Base-by-base conservation (phyloP, 2,329 filamentous ascomycete genomes). In the Nectriaceae sp. region DNA sequence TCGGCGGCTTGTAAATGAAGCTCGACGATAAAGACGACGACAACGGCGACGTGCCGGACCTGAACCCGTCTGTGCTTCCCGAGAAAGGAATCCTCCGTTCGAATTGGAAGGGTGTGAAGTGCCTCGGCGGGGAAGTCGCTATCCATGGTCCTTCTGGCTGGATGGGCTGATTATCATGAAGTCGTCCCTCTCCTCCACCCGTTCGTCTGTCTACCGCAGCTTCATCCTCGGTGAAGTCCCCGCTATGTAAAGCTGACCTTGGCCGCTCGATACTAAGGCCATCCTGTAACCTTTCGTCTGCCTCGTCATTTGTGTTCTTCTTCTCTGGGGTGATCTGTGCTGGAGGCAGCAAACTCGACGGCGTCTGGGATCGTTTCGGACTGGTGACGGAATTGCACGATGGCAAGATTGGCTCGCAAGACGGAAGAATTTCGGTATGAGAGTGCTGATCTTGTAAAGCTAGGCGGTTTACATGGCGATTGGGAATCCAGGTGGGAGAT, bases 1-100 rank as follows among this genome's bases (percentile, higher is more conserved):
- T 97, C 0, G 94, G 93, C 3, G 89, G 83, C 69, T 93, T 88
- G 53, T 96, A 88, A 24, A 88, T 79, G 66, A 96, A 97, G 59
- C 84, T 91, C 2, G 85, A 88, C 0, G 88, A 87, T 13, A 89
- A 77, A 1, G 90, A 88, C 6, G 86, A 90, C 3, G 85, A 87
- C 10, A 88, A 63, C 1, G 84, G 85, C 6, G 86, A 85, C 83
- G 85, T 73, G 19, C 75, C 70, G 0, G 77, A 75, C 39, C 65
- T 69, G 44, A 71, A 73, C 10, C 68, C 70, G 26, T 70, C 68
- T 13, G 55, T 54, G 36, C 66, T 64, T 19, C 66, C 63, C n/a
- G 59, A 53, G n/a, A 63, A 56, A 3, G 65, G 55, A 1, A 63
- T 58, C 18, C 63, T 65, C 21, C 55, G 64, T 13, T 75, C 74